A percentile compares a stretch with the other conserved stretches of the same genome.
phyloP scores from a whole-genome alignment of 331 rosid species.

The Saraca asoca region DNA sequence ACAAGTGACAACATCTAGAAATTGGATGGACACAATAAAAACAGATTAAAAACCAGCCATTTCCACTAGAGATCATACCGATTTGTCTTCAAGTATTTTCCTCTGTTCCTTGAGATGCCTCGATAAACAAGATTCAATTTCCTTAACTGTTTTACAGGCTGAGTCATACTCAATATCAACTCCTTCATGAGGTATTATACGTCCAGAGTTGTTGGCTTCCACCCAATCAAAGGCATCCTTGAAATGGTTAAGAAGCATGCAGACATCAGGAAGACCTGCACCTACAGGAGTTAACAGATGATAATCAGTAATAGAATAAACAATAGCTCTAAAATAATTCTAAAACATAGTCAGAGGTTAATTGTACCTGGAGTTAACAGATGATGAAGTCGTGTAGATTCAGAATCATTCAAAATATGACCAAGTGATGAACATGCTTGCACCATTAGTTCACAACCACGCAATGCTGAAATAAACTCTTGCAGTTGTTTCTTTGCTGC shows the following conservation, averaged over 20 bases:
- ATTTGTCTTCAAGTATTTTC: constrained; percentile 62
- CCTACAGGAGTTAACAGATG: constrained; percentile 48
- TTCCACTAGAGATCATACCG: constrained; percentile 47
- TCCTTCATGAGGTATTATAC: constrained; percentile 86
- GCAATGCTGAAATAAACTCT: constrained; percentile 76
- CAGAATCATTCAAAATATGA: constrained; percentile 56
- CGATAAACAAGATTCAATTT: constrained; percentile 56
- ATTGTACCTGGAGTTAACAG: constrained; percentile 76
- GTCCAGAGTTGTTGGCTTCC: constrained; percentile 89
- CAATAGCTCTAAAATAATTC: constrained; percentile 20
- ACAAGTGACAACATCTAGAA: constrained; percentile 31
- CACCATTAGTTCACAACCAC: constrained; percentile 84
- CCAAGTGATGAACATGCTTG: constrained; percentile 69
- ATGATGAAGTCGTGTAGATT: constrained; percentile 63
- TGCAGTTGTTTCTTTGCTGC: constrained; percentile 82
- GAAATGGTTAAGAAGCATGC: constrained; percentile 63
- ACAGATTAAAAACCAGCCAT: constrained; percentile 24
- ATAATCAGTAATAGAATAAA: constrained; percentile 14
- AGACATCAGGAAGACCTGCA: constrained; percentile 69
- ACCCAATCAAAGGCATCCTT: constrained; percentile 95
- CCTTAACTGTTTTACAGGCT: constrained; percentile 71
- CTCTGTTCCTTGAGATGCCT: constrained; percentile 70
- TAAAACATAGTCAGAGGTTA: constrained; percentile 9
- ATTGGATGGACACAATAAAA: constrained; percentile 3
- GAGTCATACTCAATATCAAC: constrained; percentile 77